Evolutionary conservation across 306 rosid species (phyloP).

Genomic region (Sechiopsis laciniata): DNA sequence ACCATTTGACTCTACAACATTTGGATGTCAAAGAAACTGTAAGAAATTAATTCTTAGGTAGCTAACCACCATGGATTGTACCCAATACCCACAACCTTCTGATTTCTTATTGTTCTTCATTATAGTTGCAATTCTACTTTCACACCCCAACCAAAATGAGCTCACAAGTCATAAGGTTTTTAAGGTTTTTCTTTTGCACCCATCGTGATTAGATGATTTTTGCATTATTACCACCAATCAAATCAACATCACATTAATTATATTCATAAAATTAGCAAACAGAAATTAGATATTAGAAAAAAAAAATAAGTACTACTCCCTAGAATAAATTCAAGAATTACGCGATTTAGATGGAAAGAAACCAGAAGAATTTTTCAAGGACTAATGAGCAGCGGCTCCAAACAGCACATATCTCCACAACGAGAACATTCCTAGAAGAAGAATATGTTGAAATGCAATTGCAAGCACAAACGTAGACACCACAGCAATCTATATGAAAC

Average conservation of each 20-base stretch:
- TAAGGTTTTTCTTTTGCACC: neutral
- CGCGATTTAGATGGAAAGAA: neutral
- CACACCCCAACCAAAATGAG: neutral
- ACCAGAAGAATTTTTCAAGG: neutral
- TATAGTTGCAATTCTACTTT: too few species aligned
- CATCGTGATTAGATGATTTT: neutral
- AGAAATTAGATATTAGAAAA: too few species aligned
- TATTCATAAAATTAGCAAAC: neutral
- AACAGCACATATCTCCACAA: conserved; percentile 2
- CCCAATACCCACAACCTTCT: too few species aligned
- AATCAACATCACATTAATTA: neutral
- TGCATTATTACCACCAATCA: neutral
- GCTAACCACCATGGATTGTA: too few species aligned
- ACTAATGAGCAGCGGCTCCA: neutral
- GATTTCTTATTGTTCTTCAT: too few species aligned
- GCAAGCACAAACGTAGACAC: neutral
- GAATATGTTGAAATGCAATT: neutral
- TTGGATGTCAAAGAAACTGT: too few species aligned
- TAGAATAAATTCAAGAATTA: neutral
- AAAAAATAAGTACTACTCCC: too few species aligned
- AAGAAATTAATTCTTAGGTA: too few species aligned
- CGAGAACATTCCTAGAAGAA: conserved; percentile 10
- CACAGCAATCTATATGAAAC: neutral
- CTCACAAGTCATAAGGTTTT: neutral
- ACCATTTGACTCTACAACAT: too few species aligned